Percentiles rank a stretch among this genome's conserved stretches.
Conservation (phyloP, 306 rosid genomes). For the Cajanus cajan region DNA sequence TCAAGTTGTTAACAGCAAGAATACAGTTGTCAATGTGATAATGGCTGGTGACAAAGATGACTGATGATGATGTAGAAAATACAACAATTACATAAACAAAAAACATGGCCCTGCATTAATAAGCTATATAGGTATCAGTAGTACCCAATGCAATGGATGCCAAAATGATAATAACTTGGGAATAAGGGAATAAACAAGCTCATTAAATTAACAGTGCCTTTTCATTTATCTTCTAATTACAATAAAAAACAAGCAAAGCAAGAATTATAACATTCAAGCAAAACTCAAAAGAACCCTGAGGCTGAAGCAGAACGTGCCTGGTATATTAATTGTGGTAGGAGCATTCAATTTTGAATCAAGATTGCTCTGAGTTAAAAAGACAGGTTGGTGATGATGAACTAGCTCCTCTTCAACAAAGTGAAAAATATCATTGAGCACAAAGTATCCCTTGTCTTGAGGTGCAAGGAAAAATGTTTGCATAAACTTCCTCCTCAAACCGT, state of each 20-base stretch:
- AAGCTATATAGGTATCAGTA: not conserved
- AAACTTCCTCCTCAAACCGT: slow-evolving; percentile 62
- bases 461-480: slow-evolving; percentile 86
- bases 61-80: not conserved
- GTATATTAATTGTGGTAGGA: slow-evolving; percentile 45
- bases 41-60: not conserved
- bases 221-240: not conserved
- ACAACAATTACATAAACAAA: not conserved
- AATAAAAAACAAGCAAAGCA: not conserved
- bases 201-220: not conserved
- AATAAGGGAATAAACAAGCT: not conserved
- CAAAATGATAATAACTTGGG: not conserved
- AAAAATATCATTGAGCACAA: slow-evolving; percentile 78
- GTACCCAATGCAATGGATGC: not conserved
- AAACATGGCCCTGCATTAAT: not conserved
- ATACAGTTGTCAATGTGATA: not conserved
- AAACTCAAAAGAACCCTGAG: not conserved
- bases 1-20: not conserved
- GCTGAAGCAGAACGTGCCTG: slow-evolving; percentile 47
- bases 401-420: slow-evolving; percentile 76
- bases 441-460: slow-evolving; percentile 85
- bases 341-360: slow-evolving; percentile 52
- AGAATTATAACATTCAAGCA: not conserved
- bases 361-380: slow-evolving; percentile 59
- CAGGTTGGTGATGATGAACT: slow-evolving; percentile 60